Conservation (phyloP, 768 basidiomycete genomes). For the Amanita subjunquillea region DNA sequence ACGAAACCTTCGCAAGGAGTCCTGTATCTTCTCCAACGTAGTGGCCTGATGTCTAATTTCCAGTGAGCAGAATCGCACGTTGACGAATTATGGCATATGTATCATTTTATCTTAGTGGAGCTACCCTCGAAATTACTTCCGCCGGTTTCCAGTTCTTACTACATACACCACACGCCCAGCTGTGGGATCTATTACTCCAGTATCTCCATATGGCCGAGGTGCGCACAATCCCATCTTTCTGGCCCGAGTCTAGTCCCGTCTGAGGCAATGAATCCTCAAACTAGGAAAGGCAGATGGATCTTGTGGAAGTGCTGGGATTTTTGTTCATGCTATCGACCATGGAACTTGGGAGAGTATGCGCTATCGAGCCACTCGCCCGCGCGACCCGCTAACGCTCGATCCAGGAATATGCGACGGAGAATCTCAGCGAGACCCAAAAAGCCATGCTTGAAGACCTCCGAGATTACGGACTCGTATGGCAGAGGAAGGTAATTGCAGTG, state of each 20-base stretch:
- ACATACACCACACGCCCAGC: conserved; percentile 86
- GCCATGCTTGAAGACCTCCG: conserved; percentile 88
- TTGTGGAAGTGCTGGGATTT: conserved; percentile 89
- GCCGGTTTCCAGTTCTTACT: conserved; percentile 94
- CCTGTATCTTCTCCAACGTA: conserved; percentile 70
- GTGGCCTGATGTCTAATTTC: conserved; percentile 73
- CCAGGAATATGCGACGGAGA: conserved; percentile 85
- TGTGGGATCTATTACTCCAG: conserved; percentile 90
- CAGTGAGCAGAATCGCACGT: conserved; percentile 32
- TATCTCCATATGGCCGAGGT: conserved; percentile 86
- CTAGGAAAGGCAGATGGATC: conserved; percentile 82
- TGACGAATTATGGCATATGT: conserved; percentile 9
- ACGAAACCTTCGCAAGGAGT: conserved; percentile 77
- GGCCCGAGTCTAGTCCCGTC: conserved; percentile 8
- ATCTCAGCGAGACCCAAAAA: conserved; percentile 66
- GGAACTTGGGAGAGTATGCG: conserved; percentile 78
- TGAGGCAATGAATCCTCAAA: conserved; percentile 8
- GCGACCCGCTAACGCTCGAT: conserved; percentile 6
- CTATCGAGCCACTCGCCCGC: conserved; percentile 5
- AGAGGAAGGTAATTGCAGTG: conserved; percentile 47
- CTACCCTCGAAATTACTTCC: conserved; percentile 75
- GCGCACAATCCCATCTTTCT: conserved; percentile 11
- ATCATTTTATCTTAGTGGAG: conserved; percentile 29
- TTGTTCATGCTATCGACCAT: conserved; percentile 96
- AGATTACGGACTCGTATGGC: conserved; percentile 92